phyloP scores from a whole-genome alignment of 2,329 filamentous ascomycete species.

The Botrytis cinerea region DNA sequence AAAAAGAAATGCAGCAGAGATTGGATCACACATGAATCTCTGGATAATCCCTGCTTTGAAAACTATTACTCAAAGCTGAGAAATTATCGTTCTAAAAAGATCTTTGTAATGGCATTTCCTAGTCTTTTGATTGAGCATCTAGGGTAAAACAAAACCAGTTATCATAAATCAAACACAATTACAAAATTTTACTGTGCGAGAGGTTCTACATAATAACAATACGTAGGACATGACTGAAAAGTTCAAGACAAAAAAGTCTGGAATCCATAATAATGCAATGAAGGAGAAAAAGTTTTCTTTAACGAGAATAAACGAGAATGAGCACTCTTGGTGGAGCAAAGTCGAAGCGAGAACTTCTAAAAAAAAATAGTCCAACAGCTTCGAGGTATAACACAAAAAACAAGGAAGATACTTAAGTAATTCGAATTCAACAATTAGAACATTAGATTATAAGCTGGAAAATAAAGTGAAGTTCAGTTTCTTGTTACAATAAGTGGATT shows the following conservation, averaged over 20 bases:
- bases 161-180: neutral
- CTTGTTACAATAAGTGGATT: neutral
- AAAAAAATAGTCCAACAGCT: neutral
- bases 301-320: neutral
- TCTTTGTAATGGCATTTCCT: neutral
- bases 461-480: neutral
- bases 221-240: neutral
- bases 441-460: neutral
- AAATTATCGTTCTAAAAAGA: neutral
- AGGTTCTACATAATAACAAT: neutral
- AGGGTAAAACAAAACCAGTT: neutral
- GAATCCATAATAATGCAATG: neutral
- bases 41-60: too few relatives aligned
- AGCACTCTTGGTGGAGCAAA: neutral
- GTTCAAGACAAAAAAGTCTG: rapidly evolving
- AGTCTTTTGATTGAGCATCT: neutral
- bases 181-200: neutral
- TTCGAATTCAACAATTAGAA: rapidly evolving
- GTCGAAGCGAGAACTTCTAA: neutral
- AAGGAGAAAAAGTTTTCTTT: neutral
- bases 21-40: too few relatives aligned
- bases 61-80: neutral
- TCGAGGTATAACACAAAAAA: neutral
- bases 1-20: neutral
- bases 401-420: neutral